Conservation (phyloP, 441 rosid genomes). For the Erysimum cheiri region DNA sequence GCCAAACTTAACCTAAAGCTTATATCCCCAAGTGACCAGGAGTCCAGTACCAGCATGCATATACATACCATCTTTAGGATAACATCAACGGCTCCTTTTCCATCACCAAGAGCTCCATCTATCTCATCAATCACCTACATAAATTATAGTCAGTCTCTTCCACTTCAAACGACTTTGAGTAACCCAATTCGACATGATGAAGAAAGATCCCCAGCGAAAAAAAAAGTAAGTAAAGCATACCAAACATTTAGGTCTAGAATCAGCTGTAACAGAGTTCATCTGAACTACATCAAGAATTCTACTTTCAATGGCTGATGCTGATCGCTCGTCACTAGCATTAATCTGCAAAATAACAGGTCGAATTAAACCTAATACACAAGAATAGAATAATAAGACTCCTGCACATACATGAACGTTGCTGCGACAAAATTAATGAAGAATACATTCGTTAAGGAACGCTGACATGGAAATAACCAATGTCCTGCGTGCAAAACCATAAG, state of each 20-base stretch:
- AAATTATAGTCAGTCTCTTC: conserved; percentile 40
- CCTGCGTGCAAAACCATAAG: conserved; percentile 20
- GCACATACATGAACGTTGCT: background rate
- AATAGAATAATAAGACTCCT: conserved; percentile 25
- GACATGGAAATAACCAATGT: conserved; percentile 1
- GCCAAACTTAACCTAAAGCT: conserved; percentile 26
- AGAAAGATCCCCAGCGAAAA: conserved; percentile 26
- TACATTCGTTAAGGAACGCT: conserved; percentile 4
- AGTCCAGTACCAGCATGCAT: conserved; percentile 23
- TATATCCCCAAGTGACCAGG: conserved; percentile 19
- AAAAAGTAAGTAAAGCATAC: conserved; percentile 51
- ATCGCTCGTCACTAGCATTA: conserved; percentile 98
- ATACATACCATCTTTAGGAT: conserved; percentile 86
- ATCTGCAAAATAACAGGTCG: conserved; percentile 54
- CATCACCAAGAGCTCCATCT: conserved; percentile 98
- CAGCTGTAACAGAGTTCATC: conserved; percentile 96
- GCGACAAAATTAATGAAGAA: conserved; percentile 5
- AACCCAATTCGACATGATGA: conserved; percentile 20
- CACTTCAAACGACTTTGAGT: conserved; percentile 28
- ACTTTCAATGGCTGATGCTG: conserved; percentile 81
- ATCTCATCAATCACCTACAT: conserved; percentile 97
- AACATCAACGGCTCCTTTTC: conserved; percentile 97
- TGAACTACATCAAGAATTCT: conserved; percentile 97
- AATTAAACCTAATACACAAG: conserved; percentile 26
- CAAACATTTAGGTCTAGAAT: conserved; percentile 95